These are phyloP conservation scores for Quercus glauca DNA, from an alignment of 306 rosid species.

Conservation along the genomic window DNA sequence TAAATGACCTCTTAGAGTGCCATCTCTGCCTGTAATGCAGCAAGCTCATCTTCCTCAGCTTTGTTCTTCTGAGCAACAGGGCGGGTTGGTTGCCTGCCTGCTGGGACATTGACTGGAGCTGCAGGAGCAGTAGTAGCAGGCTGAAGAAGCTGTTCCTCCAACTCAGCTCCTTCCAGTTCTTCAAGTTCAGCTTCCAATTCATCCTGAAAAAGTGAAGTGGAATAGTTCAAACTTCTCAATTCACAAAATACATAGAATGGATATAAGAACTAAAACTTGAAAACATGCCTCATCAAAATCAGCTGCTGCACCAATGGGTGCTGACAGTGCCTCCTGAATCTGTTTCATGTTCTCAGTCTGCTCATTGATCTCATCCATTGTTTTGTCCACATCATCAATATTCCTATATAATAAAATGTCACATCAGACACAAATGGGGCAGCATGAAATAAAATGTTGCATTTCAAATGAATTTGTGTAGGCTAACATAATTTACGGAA, in stretches of 20 bases:
- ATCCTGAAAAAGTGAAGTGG: constrained; percentile 49
- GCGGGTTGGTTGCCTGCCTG: constrained; percentile 74
- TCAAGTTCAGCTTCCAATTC: constrained; percentile 98
- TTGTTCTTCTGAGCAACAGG: constrained; percentile 62
- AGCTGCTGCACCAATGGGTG: constrained; percentile 84
- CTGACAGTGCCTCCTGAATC: constrained; percentile 92
- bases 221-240: constrained; percentile 10
- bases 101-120: constrained; percentile 80
- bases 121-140: constrained; percentile 92
- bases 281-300: constrained; percentile 89
- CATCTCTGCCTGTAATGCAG: constrained; percentile 99
- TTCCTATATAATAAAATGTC: constrained; percentile 52
- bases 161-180: constrained; percentile 95
- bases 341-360: constrained; percentile 98
- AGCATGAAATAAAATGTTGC: background rate
- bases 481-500: background rate
- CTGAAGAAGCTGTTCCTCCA: constrained; percentile 98
- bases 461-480: background rate
- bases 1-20: constrained; percentile 76
- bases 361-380: constrained; percentile 98
- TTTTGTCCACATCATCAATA: constrained; percentile 93
- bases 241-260: background rate
- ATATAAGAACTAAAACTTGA: constrained; percentile 1
- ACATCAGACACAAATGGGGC: background rate
- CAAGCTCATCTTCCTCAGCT: constrained; percentile 92